Conservation (phyloP, 179 eudicot species). For the Amaranthus tricolor region DNA sequence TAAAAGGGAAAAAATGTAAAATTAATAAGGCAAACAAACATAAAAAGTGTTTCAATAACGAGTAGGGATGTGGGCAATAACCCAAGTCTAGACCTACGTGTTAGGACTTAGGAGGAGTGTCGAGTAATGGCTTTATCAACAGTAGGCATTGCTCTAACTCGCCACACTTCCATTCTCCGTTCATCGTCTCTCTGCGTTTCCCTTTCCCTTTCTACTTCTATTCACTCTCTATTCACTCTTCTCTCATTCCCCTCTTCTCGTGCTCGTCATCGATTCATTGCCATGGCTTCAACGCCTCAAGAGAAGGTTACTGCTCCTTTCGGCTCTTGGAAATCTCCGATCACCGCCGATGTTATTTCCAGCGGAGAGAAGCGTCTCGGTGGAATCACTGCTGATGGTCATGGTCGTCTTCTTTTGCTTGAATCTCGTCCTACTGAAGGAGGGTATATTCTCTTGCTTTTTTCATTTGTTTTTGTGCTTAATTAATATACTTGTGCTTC, state of each 20-base stretch:
- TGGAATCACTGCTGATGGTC: slow-evolving; percentile 43
- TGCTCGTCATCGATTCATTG: slow-evolving; percentile 4
- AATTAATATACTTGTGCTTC: not conserved
- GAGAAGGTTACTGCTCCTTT: slow-evolving; percentile 36
- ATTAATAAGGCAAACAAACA: no score
- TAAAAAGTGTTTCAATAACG: no score
- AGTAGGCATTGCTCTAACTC: slow-evolving; percentile 6
- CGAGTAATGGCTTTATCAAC: slow-evolving; percentile 9
- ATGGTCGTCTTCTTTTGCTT: slow-evolving; percentile 47
- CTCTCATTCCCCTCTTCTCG: not conserved
- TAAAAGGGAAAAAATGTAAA: no score
- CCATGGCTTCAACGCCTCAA: slow-evolving; percentile 30
- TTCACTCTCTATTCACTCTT: not conserved
- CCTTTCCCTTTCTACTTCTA: not conserved
- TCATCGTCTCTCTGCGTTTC: not conserved
- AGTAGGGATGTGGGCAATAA: no score
- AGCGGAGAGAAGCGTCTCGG: slow-evolving; percentile 46
- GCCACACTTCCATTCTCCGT: not conserved
- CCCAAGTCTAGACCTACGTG: no score
- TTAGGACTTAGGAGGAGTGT: no score
- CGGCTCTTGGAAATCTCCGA: slow-evolving; percentile 62
- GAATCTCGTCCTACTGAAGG: slow-evolving; percentile 52
- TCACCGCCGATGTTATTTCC: slow-evolving; percentile 47
- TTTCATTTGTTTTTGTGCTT: not conserved
- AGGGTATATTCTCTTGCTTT: slow-evolving; percentile 26